Conservation (phyloP, 345 rosid species). For the Gossypium anomalum region DNA sequence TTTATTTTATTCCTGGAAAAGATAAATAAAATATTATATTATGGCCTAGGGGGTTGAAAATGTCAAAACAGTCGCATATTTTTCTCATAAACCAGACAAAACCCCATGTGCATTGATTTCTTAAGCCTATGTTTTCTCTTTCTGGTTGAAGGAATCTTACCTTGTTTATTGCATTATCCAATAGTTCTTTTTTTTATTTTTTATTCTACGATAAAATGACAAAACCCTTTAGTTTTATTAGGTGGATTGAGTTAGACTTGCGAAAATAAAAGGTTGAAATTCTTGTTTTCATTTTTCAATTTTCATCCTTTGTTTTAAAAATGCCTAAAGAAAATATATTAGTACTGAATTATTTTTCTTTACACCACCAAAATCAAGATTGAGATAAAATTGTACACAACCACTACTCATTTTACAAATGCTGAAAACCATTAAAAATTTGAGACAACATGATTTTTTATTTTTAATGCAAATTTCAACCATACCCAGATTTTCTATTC, state of each 20-base stretch:
- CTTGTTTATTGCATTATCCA: not conserved
- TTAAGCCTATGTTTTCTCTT: not conserved
- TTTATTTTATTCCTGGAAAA: not conserved
- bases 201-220: not conserved
- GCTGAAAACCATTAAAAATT: not conserved
- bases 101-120: slow-evolving; percentile 15
- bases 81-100: not conserved
- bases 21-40: not conserved
- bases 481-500: too few species aligned
- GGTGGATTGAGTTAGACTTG: not conserved
- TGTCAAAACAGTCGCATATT: slow-evolving; percentile 10
- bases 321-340: not conserved
- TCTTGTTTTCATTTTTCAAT: not conserved
- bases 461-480: too few species aligned
- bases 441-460: not conserved
- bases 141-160: not conserved
- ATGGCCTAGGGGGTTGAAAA: not conserved
- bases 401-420: not conserved
- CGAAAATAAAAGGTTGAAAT: not conserved
- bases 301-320: not conserved
- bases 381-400: not conserved
- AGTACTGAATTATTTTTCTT: not conserved
- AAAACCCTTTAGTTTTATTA: not conserved
- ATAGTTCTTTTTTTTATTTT: not conserved
- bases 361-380: not conserved